Conservation (phyloP, 371 early-diverging fungal species). For the Encephalitozoon intestinalis region DNA sequence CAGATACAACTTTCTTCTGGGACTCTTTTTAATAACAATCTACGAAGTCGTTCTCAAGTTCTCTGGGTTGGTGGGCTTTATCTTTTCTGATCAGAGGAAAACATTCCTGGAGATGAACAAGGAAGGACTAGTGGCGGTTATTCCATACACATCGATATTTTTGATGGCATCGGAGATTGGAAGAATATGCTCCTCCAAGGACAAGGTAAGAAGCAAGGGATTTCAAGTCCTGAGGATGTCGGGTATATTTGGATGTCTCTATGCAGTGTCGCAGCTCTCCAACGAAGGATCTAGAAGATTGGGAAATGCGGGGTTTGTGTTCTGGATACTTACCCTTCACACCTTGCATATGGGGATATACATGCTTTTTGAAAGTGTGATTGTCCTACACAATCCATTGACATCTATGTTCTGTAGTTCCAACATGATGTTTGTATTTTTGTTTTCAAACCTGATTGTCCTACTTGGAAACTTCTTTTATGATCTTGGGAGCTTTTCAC, state of each 20-base stretch:
- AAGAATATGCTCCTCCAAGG: constrained; percentile 13
- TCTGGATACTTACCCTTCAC: constrained; percentile 25
- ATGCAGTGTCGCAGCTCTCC: not conserved
- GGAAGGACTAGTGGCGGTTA: constrained; percentile 50
- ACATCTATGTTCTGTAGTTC: not conserved
- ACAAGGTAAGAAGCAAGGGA: not conserved
- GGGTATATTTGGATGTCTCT: constrained; percentile 10
- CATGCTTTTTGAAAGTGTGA: constrained; percentile 16
- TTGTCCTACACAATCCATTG: not conserved
- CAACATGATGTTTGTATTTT: constrained; percentile 51
- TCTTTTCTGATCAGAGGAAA: constrained; percentile 15
- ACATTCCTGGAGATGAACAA: constrained; percentile 47
- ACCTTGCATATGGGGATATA: constrained; percentile 35
- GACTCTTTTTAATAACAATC: not conserved
- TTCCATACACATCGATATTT: constrained; percentile 50
- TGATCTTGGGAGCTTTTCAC: constrained; percentile 30
- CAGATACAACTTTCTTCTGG: not conserved
- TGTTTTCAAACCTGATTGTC: constrained; percentile 52
- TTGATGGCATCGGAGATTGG: constrained; percentile 50
- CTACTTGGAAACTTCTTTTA: constrained; percentile 46
- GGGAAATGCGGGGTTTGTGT: constrained; percentile 30
- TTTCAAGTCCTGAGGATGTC: not conserved
- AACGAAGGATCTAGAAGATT: constrained; percentile 37
- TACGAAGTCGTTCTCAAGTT: constrained; percentile 22
- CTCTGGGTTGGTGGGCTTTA: not conserved